Percentiles rank a stretch among this genome's conserved stretches.
Evolutionary conservation across 2,329 filamentous ascomycete species (phyloP).

Genomic region (Juglanconis oblonga): DNA sequence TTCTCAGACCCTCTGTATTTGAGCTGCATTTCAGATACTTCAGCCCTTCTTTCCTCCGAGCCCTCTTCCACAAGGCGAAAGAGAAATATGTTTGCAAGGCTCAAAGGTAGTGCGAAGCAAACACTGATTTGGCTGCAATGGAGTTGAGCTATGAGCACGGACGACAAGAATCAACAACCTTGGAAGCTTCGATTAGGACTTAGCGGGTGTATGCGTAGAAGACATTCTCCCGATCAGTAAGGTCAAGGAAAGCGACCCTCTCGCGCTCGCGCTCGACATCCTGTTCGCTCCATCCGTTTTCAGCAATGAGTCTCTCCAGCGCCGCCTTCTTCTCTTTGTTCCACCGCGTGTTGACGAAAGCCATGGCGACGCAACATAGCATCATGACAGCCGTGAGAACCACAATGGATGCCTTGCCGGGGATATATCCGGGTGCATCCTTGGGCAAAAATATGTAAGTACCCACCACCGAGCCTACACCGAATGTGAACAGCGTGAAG

Average conservation of each 20-base stretch:
- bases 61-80: too few relatives aligned
- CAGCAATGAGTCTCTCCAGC: conserved; percentile 18
- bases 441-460: conserved; percentile 24
- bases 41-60: too few relatives aligned
- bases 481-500: conserved; percentile 21
- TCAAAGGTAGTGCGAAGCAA: too few relatives aligned
- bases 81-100: too few relatives aligned
- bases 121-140: too few relatives aligned
- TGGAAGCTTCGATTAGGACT: neutral
- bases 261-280: conserved; percentile 23
- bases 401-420: conserved; percentile 25
- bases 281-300: conserved; percentile 22
- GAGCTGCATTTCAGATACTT: too few relatives aligned
- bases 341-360: conserved; percentile 21
- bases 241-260: conserved; percentile 24
- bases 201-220: neutral
- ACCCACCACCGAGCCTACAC: conserved; percentile 24
- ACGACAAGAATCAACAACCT: too few relatives aligned
- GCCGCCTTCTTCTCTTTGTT: conserved; percentile 17
- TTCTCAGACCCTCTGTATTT: too few relatives aligned
- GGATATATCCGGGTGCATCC: conserved; percentile 23
- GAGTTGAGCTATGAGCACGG: too few relatives aligned
- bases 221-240: conserved; percentile 19
- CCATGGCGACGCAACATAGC: conserved; percentile 16
- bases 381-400: conserved; percentile 23